Evolutionary conservation across 1,139 yeast genomes (phyloP).

Genomic region (Pichia sp.): DNA sequence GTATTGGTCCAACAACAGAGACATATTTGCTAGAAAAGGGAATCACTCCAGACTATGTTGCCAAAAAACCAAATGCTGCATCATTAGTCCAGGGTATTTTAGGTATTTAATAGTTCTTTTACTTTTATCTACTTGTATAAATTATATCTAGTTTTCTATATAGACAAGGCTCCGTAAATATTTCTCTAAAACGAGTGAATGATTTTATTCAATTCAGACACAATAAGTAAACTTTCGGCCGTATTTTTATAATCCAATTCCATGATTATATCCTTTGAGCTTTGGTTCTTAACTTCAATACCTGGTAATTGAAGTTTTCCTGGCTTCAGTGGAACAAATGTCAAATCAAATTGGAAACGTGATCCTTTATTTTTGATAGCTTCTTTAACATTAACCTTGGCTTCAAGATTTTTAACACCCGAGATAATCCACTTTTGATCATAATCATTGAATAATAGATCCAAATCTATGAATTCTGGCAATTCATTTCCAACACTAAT

Average conservation of each 20-base stretch:
- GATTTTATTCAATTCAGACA: slow-evolving; percentile 64
- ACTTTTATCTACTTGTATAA: too few relatives aligned
- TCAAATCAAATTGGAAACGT: slow-evolving; percentile 37
- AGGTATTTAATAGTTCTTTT: background rate
- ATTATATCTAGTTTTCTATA: too few relatives aligned
- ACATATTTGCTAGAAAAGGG: slow-evolving; percentile 53
- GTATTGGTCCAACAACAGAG: slow-evolving; percentile 94
- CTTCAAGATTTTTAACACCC: slow-evolving; percentile 55
- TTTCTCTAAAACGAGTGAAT: slow-evolving; percentile 52
- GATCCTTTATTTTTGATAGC: slow-evolving; percentile 12
- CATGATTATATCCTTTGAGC: slow-evolving; percentile 39
- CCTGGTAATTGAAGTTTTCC: slow-evolving; percentile 74
- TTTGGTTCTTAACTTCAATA: slow-evolving; percentile 43
- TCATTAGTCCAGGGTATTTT: slow-evolving; percentile 46
- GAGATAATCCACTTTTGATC: slow-evolving; percentile 66
- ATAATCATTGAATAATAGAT: slow-evolving; percentile 37
- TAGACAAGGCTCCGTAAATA: too few relatives aligned
- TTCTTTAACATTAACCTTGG: slow-evolving; percentile 30
- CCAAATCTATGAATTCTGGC: slow-evolving; percentile 27
- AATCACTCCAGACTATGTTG: slow-evolving; percentile 60
- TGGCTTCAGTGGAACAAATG: slow-evolving; percentile 68
- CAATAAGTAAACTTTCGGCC: slow-evolving; percentile 66
- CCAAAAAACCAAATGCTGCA: slow-evolving; percentile 70
- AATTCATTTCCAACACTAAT: slow-evolving; percentile 6
- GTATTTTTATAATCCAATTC: slow-evolving; percentile 69